Base-by-base conservation (phyloP, 129 eudicot species). In the Gnaphalium uliginosum region DNA sequence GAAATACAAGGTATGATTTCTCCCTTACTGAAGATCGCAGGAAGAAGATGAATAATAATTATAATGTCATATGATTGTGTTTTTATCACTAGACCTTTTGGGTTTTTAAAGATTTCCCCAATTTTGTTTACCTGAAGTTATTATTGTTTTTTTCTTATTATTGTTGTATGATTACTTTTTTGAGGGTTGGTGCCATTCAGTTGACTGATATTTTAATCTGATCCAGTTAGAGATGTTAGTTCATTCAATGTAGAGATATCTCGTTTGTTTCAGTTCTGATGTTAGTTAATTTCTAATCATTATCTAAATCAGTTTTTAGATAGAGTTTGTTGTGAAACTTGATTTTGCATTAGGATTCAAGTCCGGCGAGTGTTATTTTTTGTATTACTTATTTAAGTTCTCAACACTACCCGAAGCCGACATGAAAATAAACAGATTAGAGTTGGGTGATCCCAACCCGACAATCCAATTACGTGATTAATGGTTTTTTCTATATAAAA, bases 1-100 rank as follows among this genome's bases (percentile, higher is more conserved):
- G 98, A 94, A 83, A 85, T 94, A 48, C 98, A 94, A 82, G 98
- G 98, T 72, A 87, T 90, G 3, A 84, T 94, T 71, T 88, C 91
- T 71, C 98, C 98, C 22, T 66, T 94, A 78, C 71, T 94, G 81
- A 89, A 87, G 86, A 89, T 87, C 78, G 91, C 93, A 53, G 96
- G 97, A 5, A 90, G 90, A 78, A 83, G 92, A 70, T 87, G 46
- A 63, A 63, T 14, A 8, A 19, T 19, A 60, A 56, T 43, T 10
- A n/a, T 71, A 53, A 48, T 2, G 15, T 57, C n/a, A 30, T 73
- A 50, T 43, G 71, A 50, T 65, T 43, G 60, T 62, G 59, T 73
- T 63, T 35, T 70, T 33, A 7, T 4, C 37, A 25, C 30, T 69
- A 35, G 57, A 51, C 22, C 29, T 67, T 64, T 53, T 70, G 71